These are phyloP conservation scores for Begonia masoniana DNA, from an alignment of 306 rosid species.

Conservation along the genomic window DNA sequence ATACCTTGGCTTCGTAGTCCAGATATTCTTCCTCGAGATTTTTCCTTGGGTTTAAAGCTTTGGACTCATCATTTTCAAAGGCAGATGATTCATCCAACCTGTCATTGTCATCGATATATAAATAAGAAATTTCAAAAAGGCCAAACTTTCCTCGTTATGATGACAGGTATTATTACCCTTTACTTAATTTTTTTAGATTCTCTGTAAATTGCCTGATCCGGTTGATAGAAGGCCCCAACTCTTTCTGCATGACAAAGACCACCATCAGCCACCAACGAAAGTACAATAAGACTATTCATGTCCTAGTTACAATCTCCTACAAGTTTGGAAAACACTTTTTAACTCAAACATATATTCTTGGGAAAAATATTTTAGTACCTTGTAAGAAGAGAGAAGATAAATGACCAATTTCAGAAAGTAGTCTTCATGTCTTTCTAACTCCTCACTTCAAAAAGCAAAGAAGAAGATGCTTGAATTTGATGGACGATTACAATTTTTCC, in stretches of 20 bases:
- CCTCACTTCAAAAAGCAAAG: constrained; percentile 52
- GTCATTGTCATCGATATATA: constrained; percentile 18
- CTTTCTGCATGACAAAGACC: constrained; percentile 39
- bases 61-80: constrained; percentile 42
- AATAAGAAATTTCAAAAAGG: constrained; percentile 10
- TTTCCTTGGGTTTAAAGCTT: constrained; percentile 50
- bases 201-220: constrained; percentile 58
- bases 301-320: neutral
- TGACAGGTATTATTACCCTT: constrained; percentile 38
- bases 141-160: constrained; percentile 8
- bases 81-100: constrained; percentile 36
- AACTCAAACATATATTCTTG: neutral
- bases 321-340: neutral
- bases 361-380: constrained; percentile 33
- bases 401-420: constrained; percentile 65
- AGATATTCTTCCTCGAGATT: constrained; percentile 92
- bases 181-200: constrained; percentile 60
- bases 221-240: constrained; percentile 67
- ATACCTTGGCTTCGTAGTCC: constrained; percentile 77
- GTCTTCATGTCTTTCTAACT: constrained; percentile 76
- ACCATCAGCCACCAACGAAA: no score
- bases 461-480: constrained; percentile 5
- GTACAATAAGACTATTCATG: neutral
- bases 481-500: neutral
- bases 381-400: constrained; percentile 65